Evolutionary conservation across 495 filamentous ascomycete species (phyloP).

Genomic region (Melanomma pulvis-pyrius): DNA sequence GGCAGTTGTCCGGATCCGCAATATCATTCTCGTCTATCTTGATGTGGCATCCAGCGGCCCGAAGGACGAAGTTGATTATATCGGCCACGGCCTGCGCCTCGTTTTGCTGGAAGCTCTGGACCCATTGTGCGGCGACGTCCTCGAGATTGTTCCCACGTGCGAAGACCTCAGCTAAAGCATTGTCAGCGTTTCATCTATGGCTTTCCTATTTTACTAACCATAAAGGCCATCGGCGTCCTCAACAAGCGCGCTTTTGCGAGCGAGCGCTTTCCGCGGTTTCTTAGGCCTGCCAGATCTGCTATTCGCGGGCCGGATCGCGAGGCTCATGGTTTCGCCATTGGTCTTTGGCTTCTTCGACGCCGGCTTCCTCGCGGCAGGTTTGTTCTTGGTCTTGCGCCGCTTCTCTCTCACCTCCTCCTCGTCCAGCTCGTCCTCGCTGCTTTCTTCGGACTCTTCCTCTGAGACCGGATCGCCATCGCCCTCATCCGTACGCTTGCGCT

Average conservation of each 20-base stretch:
- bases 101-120: conserved; percentile 69
- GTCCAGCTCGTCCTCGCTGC: conserved; percentile 61
- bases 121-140: conserved; percentile 80
- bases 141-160: conserved; percentile 68
- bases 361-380: conserved; percentile 48
- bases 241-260: conserved; percentile 40
- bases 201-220: conserved; percentile 55
- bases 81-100: conserved; percentile 72
- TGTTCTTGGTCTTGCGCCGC: conserved; percentile 52
- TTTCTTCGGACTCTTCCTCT: conserved; percentile 55
- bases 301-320: conserved; percentile 49
- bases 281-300: conserved; percentile 51
- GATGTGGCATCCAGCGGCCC: conserved; percentile 76
- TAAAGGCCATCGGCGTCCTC: conserved; percentile 69
- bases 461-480: conserved; percentile 46
- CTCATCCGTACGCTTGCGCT: conserved; percentile 62
- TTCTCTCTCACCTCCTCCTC: conserved; percentile 68
- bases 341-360: conserved; percentile 67
- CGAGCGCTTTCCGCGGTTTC: conserved; percentile 41
- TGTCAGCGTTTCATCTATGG: neutral
- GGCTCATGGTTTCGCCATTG: conserved; percentile 38
- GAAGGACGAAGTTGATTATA: conserved; percentile 85
- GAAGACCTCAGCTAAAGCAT: conserved; percentile 72
- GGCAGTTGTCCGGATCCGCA: conserved; percentile 78
- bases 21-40: conserved; percentile 77